Base-by-base conservation (phyloP, 129 eudicot species). In the Pittosporum tobira region DNA sequence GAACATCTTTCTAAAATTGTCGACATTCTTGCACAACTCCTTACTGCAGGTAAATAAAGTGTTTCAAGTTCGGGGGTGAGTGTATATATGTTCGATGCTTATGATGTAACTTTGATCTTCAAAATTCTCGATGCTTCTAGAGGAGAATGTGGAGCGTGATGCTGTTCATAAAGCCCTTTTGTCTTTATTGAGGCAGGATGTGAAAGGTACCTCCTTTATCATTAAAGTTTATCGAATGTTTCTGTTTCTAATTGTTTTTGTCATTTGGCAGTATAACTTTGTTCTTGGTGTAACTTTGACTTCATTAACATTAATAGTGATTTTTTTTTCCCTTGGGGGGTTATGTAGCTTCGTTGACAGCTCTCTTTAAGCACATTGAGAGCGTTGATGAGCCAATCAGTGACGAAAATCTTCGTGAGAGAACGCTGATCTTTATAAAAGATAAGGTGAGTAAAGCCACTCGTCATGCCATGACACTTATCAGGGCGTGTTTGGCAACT, bases 91-190 rank as follows among this genome's bases (percentile, higher is more conserved):
- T n/a, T n/a, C n/a, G n/a, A n/a, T 56, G 31, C 10, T 36, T 44
- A 43, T 57, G 19, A 61, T 42, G 45, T 20, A 20, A 13, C 47
- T 47, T 4, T 73, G 34, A 75, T 61, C 40, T 73, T 51, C 15
- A 56, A 30, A 38, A 68, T 37, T 62, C 15, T 52, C 13, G 54
- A 58, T 67, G 51, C 23, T 60, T 74, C 29, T 73, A 89, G 97
- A 79, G 55, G 95, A 89, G 71, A 89, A 89, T 43, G 95, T 89
- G 79, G 97, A 89, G 74, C 90, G 97, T 61, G 97, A 89, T 77
- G 97, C 95, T 28, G 93, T 85, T 40, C 81, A 85, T 51, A 89
- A 89, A 77, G 97, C 97, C 34, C 90, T 89, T 48, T 48, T 89
- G 75, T 89, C 97, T 59, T 75, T 89, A 34, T 63, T 89, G 74